Evolutionary conservation across 371 early-diverging fungal species (phyloP), one percentile per base, ranked within the genome.

Genomic region (Funneliformis caledonium): DNA sequence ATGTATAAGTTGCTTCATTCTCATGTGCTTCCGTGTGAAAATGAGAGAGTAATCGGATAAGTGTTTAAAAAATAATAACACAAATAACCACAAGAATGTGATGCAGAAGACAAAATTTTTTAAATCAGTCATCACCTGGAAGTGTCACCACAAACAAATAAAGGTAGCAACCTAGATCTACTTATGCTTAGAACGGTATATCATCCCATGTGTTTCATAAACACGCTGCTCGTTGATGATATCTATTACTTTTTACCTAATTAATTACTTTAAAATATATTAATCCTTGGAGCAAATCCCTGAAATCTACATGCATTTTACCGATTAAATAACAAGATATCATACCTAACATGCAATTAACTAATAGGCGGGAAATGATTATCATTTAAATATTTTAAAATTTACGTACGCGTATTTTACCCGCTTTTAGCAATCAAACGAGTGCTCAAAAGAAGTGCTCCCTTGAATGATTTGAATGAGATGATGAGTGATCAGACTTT

Each of bases 1-100:
- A 69, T 69, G 70, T 69, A n/a, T n/a, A 69, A 22, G 70, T 43
- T 69, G 70, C 43, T 69, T 69, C 70, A 69, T 69, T 69, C 70
- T 69, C 70, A 69, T 69, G 70, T 69, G 70, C 19, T 47, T 47
- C 45, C 47, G 47, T 69, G 45, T 69, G 70, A 69, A 69, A 69
- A 69, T 47, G 47, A 22, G 22, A 69, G 22, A n/a, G 45, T 45
- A 69, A 69, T 69, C 70, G 70, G 70, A 69, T 69, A 69, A 69
- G 70, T 69, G 43, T 45, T 43, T n/a, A 69, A 45, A 16, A 12
- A 69, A 68, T 37, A 37, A 3, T 37, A 0, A 16, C 19, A 43
- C 47, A 16, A 65, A 65, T 37, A 33, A 65, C 67, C 67, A 65
- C 67, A 65, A 65, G 67, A 69, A 56, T 56, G 56, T 56, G 56